Evolutionary conservation across 1,284 basidiomycete species (phyloP).

Genomic region (Serendipita sp.): DNA sequence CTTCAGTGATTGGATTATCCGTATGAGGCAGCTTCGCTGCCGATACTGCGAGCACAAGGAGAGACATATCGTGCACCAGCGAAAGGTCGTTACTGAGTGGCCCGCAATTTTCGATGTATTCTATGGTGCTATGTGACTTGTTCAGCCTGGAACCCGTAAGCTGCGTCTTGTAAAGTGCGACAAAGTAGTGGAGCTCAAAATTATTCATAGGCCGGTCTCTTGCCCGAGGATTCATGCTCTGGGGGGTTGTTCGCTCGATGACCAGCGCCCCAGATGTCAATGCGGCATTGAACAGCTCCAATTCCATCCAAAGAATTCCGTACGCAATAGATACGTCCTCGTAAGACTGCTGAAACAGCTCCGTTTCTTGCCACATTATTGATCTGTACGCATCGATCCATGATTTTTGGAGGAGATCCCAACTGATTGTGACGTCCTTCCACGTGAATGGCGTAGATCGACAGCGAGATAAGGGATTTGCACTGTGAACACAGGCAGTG

Average conservation of each 20-base stretch:
- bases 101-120: slow-evolving; percentile 11
- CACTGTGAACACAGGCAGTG: slow-evolving; percentile 28
- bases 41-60: slow-evolving; percentile 22
- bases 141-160: slow-evolving; percentile 20
- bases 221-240: slow-evolving; percentile 11
- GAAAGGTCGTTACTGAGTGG: slow-evolving; percentile 16
- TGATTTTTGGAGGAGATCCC: slow-evolving; percentile 34
- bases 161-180: slow-evolving; percentile 37
- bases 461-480: slow-evolving; percentile 25
- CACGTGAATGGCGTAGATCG: slow-evolving; percentile 26
- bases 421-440: slow-evolving; percentile 37
- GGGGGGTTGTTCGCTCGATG: slow-evolving; percentile 21
- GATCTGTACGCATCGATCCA: slow-evolving; percentile 39
- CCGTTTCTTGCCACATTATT: slow-evolving; percentile 28
- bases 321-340: slow-evolving; percentile 56
- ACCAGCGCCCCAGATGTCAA: slow-evolving; percentile 47
- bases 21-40: slow-evolving; percentile 36
- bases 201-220: slow-evolving; percentile 27
- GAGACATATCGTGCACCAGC: slow-evolving; percentile 11
- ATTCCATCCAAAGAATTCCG: slow-evolving; percentile 46
- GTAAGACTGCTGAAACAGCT: slow-evolving; percentile 33
- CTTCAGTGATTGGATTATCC: slow-evolving; percentile 14
- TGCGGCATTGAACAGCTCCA: slow-evolving; percentile 52
- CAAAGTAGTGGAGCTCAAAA: slow-evolving; percentile 44
- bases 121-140: slow-evolving; percentile 9